A percentile compares a stretch with the other conserved stretches of the same genome.
Conservation (phyloP, 108 stramenopile species). For the Stephanodiscus minutulus region DNA sequence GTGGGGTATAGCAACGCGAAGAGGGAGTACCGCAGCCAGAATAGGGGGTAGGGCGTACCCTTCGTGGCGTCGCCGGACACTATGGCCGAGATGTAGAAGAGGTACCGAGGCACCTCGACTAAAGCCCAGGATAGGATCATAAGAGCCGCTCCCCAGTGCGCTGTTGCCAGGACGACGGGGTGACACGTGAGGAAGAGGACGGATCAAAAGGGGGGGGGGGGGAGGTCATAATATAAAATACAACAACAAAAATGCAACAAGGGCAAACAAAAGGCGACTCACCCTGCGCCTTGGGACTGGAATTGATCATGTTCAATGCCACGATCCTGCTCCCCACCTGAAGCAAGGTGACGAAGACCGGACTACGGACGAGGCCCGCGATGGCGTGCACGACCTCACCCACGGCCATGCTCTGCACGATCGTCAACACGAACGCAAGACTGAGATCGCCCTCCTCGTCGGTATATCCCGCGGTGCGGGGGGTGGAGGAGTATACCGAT, state of each 20-base stretch:
- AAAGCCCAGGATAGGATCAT: constrained; percentile 90
- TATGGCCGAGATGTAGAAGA: constrained; percentile 90
- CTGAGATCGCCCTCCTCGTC: constrained; percentile 8
- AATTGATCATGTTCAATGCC: constrained; percentile 72
- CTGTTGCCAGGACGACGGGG: no score
- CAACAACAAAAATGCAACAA: neutral
- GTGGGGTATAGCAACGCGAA: constrained; percentile 95
- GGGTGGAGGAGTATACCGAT: constrained; percentile 39
- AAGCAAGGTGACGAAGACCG: constrained; percentile 85
- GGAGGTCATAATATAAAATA: neutral
- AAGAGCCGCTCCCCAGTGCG: constrained; percentile 83
- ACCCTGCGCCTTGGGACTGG: constrained; percentile 78
- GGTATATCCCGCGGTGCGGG: constrained; percentile 54
- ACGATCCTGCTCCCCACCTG: constrained; percentile 90
- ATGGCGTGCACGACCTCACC: constrained; percentile 92
- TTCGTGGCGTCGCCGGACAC: constrained; percentile 86
- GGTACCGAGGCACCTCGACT: constrained; percentile 94
- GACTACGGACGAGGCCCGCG: constrained; percentile 90
- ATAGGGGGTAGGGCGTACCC: constrained; percentile 90
- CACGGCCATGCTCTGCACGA: constrained; percentile 78
- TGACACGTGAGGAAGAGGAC: neutral
- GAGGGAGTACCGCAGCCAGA: constrained; percentile 96
- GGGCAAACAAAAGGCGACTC: constrained; percentile 19
- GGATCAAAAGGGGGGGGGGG: neutral
- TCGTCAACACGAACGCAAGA: constrained; percentile 51